Conservation (phyloP, 805 yeast species). For the Sporopachydermia quercuum region DNA sequence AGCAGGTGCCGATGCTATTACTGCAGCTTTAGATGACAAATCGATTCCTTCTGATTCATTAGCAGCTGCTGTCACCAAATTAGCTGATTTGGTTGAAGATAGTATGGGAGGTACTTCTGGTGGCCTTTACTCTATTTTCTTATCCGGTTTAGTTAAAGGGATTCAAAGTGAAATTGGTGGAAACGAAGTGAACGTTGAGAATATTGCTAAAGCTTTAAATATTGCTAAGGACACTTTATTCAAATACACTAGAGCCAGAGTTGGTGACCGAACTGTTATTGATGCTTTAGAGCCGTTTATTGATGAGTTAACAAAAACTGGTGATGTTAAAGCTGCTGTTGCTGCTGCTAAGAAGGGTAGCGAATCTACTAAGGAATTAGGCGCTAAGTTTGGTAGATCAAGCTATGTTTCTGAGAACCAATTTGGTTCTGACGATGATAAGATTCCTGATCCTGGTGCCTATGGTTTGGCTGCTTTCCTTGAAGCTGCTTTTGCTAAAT, state of each 20-base stretch:
- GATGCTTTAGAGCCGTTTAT: constrained; percentile 87
- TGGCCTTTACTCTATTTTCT: constrained; percentile 74
- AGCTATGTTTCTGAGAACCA: constrained; percentile 60
- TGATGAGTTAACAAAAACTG: constrained; percentile 34
- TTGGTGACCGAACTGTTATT: constrained; percentile 78
- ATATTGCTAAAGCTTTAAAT: constrained; percentile 17
- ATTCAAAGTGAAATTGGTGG: constrained; percentile 18
- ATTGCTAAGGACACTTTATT: constrained; percentile 58
- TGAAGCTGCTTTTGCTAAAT: constrained; percentile 16
- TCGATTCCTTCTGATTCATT: constrained; percentile 20
- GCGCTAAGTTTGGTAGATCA: constrained; percentile 88
- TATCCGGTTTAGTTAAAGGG: constrained; percentile 58
- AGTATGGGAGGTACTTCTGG: constrained; percentile 99
- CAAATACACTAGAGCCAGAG: constrained; percentile 78
- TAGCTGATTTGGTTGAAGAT: constrained; percentile 74
- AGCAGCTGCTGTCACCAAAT: constrained; percentile 45
- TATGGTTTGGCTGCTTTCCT: constrained; percentile 59
- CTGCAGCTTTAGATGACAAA: constrained; percentile 30
- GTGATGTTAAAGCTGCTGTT: constrained; percentile 45
- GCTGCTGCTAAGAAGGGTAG: constrained; percentile 65
- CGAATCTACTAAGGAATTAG: constrained; percentile 52
- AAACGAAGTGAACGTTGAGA: constrained; percentile 16
- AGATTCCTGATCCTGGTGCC: constrained; percentile 89
- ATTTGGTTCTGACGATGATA: constrained; percentile 28
- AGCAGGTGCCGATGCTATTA: constrained; percentile 64